Percentiles rank a stretch among this genome's conserved stretches.
phyloP scores from a whole-genome alignment of 352 stramenopile species.

The Phytophthora podocarpi region DNA sequence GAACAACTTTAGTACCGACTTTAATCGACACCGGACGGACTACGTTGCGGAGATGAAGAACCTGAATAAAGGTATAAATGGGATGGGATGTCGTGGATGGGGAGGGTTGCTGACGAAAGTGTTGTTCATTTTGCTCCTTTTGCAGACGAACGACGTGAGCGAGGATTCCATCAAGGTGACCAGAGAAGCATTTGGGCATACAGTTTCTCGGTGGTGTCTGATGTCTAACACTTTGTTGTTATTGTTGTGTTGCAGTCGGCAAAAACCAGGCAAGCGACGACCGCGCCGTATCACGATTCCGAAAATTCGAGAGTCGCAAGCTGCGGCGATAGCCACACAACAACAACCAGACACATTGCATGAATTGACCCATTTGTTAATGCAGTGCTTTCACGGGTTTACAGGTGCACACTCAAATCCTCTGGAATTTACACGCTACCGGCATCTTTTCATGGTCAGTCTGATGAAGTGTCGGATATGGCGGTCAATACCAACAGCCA shows the following conservation, averaged over 20 bases:
- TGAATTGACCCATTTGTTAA: neutral
- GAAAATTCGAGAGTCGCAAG: slow-evolving; percentile 73
- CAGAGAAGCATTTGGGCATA: too few relatives aligned
- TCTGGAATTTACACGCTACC: too few relatives aligned
- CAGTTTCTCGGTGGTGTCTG: too few relatives aligned
- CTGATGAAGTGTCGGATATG: too few relatives aligned
- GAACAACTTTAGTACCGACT: slow-evolving; percentile 79
- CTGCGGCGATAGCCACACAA: slow-evolving; percentile 35
- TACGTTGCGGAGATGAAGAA: slow-evolving; percentile 75
- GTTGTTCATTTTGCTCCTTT: neutral
- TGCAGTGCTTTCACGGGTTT: neutral
- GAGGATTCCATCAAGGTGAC: slow-evolving; percentile 66
- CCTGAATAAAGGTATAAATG: slow-evolving; percentile 56
- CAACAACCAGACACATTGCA: neutral
- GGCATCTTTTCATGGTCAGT: too few relatives aligned
- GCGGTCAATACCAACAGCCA: too few relatives aligned
- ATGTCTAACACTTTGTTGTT: slow-evolving; percentile 2
- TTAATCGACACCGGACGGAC: slow-evolving; percentile 72
- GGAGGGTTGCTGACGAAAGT: slow-evolving; percentile 12
- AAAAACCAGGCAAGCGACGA: slow-evolving; percentile 74
- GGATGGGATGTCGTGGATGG: neutral
- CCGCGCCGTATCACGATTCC: slow-evolving; percentile 66
- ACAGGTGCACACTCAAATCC: neutral
- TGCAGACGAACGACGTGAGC: slow-evolving; percentile 73
- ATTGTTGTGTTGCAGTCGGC: slow-evolving; percentile 39